These are phyloP conservation scores for Leucosporidium yakuticum DNA, from an alignment of 768 basidiomycete species.

Conservation along the genomic window DNA sequence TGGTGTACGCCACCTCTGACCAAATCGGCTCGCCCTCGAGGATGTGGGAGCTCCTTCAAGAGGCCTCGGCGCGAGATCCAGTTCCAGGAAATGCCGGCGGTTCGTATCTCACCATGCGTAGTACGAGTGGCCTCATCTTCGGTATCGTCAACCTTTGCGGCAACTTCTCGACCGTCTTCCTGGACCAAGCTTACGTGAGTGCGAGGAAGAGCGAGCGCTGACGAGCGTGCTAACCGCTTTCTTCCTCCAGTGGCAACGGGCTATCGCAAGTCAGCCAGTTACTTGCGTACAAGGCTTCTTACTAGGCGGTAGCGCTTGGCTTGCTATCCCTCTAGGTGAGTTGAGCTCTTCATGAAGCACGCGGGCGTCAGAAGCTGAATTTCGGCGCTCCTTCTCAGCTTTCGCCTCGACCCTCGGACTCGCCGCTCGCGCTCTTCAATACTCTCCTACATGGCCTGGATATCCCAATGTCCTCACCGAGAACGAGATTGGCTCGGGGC, in stretches of 20 bases:
- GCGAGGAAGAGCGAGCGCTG: constrained; percentile 14
- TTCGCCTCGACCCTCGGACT: constrained; percentile 47
- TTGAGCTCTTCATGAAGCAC: no score
- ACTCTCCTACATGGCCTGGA: no score
- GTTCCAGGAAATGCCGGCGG: constrained; percentile 71
- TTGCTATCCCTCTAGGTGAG: constrained; percentile 67
- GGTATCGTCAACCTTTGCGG: constrained; percentile 50
- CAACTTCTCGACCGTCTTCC: constrained; percentile 56
- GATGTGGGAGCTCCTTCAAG: constrained; percentile 50
- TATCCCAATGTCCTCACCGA: constrained; percentile 43
- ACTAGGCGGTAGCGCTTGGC: constrained; percentile 83
- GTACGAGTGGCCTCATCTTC: constrained; percentile 67
- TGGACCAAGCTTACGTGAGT: constrained; percentile 22
- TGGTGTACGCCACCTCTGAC: constrained; percentile 67
- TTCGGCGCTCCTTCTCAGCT: no score
- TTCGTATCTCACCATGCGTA: constrained; percentile 74
- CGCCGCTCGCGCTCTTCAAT: constrained; percentile 51
- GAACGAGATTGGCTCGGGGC: constrained; percentile 59
- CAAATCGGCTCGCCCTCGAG: constrained; percentile 70
- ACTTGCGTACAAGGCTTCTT: constrained; percentile 84
- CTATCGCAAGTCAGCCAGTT: constrained; percentile 75
- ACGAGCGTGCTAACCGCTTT: neutral
- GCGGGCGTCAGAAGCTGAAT: no score
- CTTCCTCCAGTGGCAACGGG: constrained; percentile 54
- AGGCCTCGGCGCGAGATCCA: constrained; percentile 11